These are phyloP conservation scores for Solanum ossicruentum DNA, from an alignment of 257 asterid species.

Conservation along the genomic window DNA sequence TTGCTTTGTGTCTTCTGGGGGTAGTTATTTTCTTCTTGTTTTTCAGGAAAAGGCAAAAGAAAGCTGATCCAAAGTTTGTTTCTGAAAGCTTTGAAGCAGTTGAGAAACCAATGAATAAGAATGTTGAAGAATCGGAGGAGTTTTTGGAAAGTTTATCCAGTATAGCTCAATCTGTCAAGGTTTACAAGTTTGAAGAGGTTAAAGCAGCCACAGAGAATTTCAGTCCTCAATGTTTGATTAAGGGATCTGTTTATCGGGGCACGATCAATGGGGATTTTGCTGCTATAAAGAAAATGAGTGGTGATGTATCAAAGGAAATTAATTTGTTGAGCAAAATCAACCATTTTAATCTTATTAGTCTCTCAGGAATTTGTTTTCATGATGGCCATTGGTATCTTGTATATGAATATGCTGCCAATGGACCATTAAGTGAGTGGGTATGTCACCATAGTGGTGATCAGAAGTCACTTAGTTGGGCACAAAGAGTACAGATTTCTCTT, in stretches of 20 bases:
- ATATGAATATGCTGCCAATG: conserved; percentile 71
- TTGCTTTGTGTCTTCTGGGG: conserved; percentile 8
- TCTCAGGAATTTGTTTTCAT: conserved; percentile 68
- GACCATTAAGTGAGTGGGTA: conserved; percentile 51
- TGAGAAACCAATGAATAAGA: conserved; percentile 27
- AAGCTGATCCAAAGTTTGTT: conserved; percentile 13
- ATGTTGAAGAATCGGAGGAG: conserved; percentile 20
- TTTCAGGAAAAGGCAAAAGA: conserved; percentile 12
- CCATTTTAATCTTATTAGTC: conserved; percentile 76
- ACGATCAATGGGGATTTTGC: conserved; percentile 69
- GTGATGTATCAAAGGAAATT: conserved; percentile 75
- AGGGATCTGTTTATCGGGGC: conserved; percentile 73
- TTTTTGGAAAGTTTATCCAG: conserved; percentile 51
- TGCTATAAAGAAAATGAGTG: conserved; percentile 76
- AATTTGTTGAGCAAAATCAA: conserved; percentile 61
- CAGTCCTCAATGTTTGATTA: conserved; percentile 31
- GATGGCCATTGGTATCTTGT: conserved; percentile 80
- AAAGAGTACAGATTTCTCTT: conserved; percentile 51
- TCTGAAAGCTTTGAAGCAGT: conserved; percentile 25
- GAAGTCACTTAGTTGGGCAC: conserved; percentile 36
- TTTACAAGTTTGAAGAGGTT: conserved; percentile 53
- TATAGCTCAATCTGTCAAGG: conserved; percentile 54
- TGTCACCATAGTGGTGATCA: conserved; percentile 1
- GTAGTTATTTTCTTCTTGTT: conserved; percentile 10
- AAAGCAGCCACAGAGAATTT: conserved; percentile 55